Base-by-base conservation (phyloP, 192 early-diverging fungal species). In the Backusella mclennaniae region DNA sequence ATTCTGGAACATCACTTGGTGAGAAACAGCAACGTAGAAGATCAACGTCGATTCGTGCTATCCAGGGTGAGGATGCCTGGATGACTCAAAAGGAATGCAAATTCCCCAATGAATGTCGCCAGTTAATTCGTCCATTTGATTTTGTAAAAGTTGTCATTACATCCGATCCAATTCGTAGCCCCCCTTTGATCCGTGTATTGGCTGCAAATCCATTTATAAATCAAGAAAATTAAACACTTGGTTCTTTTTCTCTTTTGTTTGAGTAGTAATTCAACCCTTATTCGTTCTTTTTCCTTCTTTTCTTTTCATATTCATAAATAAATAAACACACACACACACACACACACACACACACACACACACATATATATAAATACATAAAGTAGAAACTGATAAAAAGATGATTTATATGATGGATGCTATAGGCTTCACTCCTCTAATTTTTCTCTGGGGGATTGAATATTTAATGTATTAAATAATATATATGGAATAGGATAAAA, bases 161-260 rank as follows among this genome's bases (percentile, higher is more conserved):
- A 1, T 82, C 84, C 0, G 79, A 86, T 44, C 79, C 83, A 26
- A 82, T 80, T 0, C 76, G 84, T 4, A 86, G 78, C 6, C 87
- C 85, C 1, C 85, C 87, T 73, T 73, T 86, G 33, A 82, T 88
- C 44, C 84, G 85, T 53, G 74, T 88, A 26, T 69, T 85, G 23
- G 87, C 85, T 14, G 78, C 84, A 36, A 88, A 88, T 52, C 87
- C 87, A 59, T 88, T 76, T 80, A 73, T 76, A 21, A 35, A 73
- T 8, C 35, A 63, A 59, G 17, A 73, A 4, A n/a, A 35, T 17
- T 73, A 29, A 33, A 36, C 3, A 35, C 14, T n/a, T 49, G 26
- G 21, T 4, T 63, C 0, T 4, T 63, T 63, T 14, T 9, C 21
- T 56, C 21, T 56, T 56, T 23, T 56, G 53, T 56, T 56, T 21